Percentiles rank a stretch among this genome's conserved stretches.
Evolutionary conservation across 2,329 filamentous ascomycete species (phyloP).

Genomic region (Cladosporium cucumerinum): DNA sequence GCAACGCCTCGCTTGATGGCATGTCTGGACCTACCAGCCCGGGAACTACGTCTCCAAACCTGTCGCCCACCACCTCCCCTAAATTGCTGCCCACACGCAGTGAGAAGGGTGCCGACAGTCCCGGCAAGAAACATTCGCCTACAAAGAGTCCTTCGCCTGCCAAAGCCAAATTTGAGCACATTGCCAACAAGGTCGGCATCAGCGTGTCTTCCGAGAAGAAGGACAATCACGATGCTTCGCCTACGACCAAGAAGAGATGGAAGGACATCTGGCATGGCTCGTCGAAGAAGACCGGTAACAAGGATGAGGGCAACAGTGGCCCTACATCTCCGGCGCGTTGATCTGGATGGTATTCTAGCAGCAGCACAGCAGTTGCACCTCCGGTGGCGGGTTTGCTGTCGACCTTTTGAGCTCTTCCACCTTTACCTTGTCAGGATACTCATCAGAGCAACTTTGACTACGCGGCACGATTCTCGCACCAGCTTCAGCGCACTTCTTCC

Average conservation of each 20-base stretch:
- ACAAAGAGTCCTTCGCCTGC: conserved; percentile 38
- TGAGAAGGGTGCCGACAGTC: conserved; percentile 1
- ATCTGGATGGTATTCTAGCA: background rate
- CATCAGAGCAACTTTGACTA: conserved; percentile 4
- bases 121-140: conserved; percentile 16
- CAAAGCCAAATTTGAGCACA: conserved; percentile 46
- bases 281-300: conserved; percentile 1
- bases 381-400: background rate
- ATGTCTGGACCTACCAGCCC: conserved; percentile 24
- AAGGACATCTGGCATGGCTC: conserved; percentile 30
- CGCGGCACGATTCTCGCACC: background rate
- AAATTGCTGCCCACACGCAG: conserved; percentile 1
- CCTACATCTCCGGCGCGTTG: background rate
- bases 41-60: conserved; percentile 22
- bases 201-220: conserved; percentile 28
- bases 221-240: conserved; percentile 15
- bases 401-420: background rate
- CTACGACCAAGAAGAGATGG: conserved; percentile 32
- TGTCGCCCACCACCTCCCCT: conserved; percentile 24
- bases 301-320: background rate
- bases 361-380: background rate
- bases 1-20: conserved; percentile 24
- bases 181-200: conserved; percentile 46
- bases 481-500: background rate
- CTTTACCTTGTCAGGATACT: conserved; percentile 4